Base-by-base conservation (phyloP, 192 early-diverging fungal genomes). In the Coemansia sp. region DNA sequence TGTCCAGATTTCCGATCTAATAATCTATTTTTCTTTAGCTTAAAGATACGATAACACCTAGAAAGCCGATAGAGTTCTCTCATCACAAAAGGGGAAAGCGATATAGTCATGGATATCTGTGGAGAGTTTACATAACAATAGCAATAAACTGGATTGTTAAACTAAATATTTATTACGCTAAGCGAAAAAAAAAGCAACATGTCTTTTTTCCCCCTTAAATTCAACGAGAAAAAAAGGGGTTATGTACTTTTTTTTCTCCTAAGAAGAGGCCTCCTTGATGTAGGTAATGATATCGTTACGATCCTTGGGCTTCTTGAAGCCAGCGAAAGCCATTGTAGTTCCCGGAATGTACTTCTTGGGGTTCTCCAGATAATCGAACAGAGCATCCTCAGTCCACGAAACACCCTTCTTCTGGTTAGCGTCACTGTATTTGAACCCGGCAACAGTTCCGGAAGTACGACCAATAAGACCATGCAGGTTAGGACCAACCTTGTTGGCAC, bases 301-400 rank as follows among this genome's bases (percentile, higher is more conserved):
- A 38, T 93, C 90, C 83, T 91, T 88, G 38, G 64, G 58, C 78
- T 86, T 86, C 80, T 86, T 87, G 74, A 87, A 85, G 34, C 81
- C 74, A 64, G 92, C 92, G 81, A 98, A 98, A 61, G 95, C 94
- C 96, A 98, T 98, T 91, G 95, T 96, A 67, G 96, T 98, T 55
- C 91, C 90, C 33, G 89, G 90, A 65, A 93, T 93, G 79, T 90
- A 93, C 92, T 96, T 98, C 89, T 97, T 98, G 69, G 96, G 96
- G 89, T 98, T 97, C 90, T 96, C 94, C 50, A 93, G 89, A 88
- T 98, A 97, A 30, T 91, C 87, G 80, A 96, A 98, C 72, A 98
- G 88, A 61, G 94, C 90, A 60, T 98, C 82, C 67, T 96, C 93
- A 55, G 63, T 56, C 96, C 96, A 98, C n/a, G 59, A 66, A 50